Evolutionary conservation across 2,329 filamentous ascomycete species (phyloP), one percentile per base, ranked within the genome.

Genomic region (Stagonosporopsis rhizophila): DNA sequence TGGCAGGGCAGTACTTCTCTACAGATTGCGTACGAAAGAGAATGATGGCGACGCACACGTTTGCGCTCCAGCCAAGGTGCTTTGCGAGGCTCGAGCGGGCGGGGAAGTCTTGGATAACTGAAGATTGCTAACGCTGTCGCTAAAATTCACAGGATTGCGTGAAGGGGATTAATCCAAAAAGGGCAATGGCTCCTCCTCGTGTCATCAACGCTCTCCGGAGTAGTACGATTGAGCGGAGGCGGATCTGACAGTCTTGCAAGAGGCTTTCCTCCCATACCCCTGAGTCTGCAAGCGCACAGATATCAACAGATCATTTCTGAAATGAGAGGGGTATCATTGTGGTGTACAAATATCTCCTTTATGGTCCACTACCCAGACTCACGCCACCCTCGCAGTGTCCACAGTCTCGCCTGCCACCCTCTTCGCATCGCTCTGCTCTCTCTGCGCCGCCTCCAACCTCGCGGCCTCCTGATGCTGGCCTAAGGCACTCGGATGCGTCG

Each of bases 401-500:
- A 42, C 8, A 3, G 7, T 4, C 22, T 20, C n/a, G 1, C 35
- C 17, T 38, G 20, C 39, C 30, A n/a, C 30, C 28, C 34, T 14
- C n/a, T 15, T 12, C 11, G 25, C 35, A 9, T 52, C 23, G 6
- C 35, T 46, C 27, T 40, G 34, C 25, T 53, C 42, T 34, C 20
- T 46, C 37, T 53, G 50, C 7, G 42, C 50, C 7, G 50, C 42
- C 28, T 53, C 50, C 22, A 53, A 20, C 6, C 50, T 39, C 4
- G 50, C 50, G 14, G 51, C 44, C 34, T 54, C 51, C 27, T 30
- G 37, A 20, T 44, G 27, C 23, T 65, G 38, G 14, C 57, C 55
- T 6, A 70, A 47, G 5, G 51, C 55, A 39, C 62, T 67, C 1
- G 71, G 72, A 58, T 70, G 66, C 12, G 73, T 76, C 9, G 74